A percentile compares a stretch with the other conserved stretches of the same genome.
Conservation (phyloP, 148 eudicot genomes). For the Drosera capensis region DNA sequence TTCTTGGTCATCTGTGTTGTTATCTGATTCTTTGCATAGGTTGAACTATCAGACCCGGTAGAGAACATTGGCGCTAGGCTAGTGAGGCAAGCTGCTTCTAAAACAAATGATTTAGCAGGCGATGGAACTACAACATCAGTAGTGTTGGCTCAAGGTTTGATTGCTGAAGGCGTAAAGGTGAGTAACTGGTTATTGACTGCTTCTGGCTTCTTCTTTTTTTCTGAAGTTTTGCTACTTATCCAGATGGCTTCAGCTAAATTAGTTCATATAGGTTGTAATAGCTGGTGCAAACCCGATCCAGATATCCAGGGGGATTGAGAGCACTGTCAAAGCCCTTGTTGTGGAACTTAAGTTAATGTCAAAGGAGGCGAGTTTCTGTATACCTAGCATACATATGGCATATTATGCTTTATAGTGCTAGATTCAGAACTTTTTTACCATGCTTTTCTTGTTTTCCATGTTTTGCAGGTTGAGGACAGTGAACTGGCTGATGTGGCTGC, state of each 20-base stretch:
- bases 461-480: constrained; percentile 70
- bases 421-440: neutral
- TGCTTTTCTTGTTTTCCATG: neutral
- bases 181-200: neutral
- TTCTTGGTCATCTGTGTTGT: neutral
- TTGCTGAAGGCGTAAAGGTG: constrained; percentile 73
- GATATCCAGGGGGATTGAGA: constrained; percentile 60
- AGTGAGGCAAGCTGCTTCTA: constrained; percentile 49
- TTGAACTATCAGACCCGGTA: constrained; percentile 43
- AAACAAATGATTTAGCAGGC: constrained; percentile 45
- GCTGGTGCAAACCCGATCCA: constrained; percentile 82
- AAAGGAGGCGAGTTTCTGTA: constrained; percentile 26
- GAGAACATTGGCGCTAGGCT: constrained; percentile 46
- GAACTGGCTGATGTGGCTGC: constrained; percentile 98
- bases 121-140: constrained; percentile 46
- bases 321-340: constrained; percentile 45
- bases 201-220: neutral
- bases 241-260: neutral
- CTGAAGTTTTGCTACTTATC: neutral
- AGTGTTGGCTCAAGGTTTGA: constrained; percentile 44
- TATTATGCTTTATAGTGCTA: neutral
- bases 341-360: constrained; percentile 57
- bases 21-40: constrained; percentile 10
- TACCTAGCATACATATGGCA: neutral
- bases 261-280: constrained; percentile 41